Conservation (phyloP, 208 protist genomes). For the Phytomonas francai region DNA sequence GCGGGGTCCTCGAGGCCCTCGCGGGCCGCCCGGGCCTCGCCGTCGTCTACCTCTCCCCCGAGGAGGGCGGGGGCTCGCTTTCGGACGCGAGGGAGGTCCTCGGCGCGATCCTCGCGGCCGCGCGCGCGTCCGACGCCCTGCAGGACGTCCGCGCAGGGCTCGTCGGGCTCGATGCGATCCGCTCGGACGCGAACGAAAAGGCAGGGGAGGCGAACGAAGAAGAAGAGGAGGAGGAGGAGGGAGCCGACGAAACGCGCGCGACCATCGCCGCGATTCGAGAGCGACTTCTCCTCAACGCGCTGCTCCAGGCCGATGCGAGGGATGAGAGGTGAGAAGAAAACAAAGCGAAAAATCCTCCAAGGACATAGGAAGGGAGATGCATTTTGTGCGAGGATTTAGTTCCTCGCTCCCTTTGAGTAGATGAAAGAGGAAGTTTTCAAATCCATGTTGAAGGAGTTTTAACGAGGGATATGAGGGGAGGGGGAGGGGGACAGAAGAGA, state of each 20-base stretch:
- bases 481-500: too few species aligned
- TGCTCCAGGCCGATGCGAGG: conserved; percentile 11
- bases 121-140: background rate
- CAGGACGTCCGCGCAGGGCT: background rate
- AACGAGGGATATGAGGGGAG: too few species aligned
- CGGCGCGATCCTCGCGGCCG: background rate
- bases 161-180: background rate
- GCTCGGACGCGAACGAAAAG: conserved; percentile 12
- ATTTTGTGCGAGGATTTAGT: too few species aligned
- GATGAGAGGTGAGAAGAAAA: background rate
- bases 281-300: conserved; percentile 44
- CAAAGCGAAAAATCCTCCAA: too few species aligned
- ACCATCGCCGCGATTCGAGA: conserved; percentile 28
- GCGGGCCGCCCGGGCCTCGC: conserved; percentile 17
- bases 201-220: background rate
- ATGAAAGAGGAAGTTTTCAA: too few species aligned
- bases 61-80: conserved; percentile 13
- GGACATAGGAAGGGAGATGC: too few species aligned
- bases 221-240: background rate
- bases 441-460: too few species aligned
- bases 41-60: too few species aligned
- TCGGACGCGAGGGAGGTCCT: background rate
- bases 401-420: too few species aligned
- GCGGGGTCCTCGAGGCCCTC: conserved; percentile 19
- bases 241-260: background rate